phyloP scores from a whole-genome alignment of 2,329 filamentous ascomycete genomes.

The Cladosporium sp. region DNA sequence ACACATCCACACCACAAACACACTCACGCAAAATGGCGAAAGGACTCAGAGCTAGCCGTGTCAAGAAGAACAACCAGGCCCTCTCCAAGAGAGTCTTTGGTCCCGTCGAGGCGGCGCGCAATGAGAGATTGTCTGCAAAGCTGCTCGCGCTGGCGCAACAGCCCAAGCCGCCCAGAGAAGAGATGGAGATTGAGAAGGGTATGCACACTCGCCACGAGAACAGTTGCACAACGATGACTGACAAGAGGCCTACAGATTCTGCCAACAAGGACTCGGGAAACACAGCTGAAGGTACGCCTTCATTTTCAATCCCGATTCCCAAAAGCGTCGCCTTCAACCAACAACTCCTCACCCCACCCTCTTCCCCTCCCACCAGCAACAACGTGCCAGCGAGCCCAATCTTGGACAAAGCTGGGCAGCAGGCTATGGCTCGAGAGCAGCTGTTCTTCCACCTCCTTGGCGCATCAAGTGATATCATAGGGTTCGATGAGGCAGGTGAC shows the following conservation, averaged over 20 bases:
- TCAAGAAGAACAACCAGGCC: conserved; percentile 77
- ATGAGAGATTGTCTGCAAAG: conserved; percentile 79
- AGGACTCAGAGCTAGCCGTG: conserved; percentile 70
- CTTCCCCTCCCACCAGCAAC: conserved; percentile 7
- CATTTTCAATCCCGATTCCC: conserved; percentile 14
- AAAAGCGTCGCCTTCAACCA: conserved; percentile 10
- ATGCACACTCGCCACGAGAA: conserved; percentile 4
- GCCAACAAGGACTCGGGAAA: conserved; percentile 7
- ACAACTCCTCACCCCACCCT: conserved; percentile 15
- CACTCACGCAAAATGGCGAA: conserved; percentile 68
- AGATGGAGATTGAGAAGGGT: conserved; percentile 46
- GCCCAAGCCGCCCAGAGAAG: conserved; percentile 57
- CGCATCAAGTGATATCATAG: conserved; percentile 36
- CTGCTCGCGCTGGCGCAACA: conserved; percentile 74
- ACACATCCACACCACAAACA: conserved; percentile 9
- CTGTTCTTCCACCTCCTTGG: conserved; percentile 37
- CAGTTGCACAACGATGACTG: not conserved
- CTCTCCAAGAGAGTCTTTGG: conserved; percentile 80
- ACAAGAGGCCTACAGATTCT: not conserved
- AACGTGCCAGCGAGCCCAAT: conserved; percentile 28
- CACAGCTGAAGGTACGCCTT: conserved; percentile 12
- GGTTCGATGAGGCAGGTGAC: conserved; percentile 33
- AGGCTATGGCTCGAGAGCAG: conserved; percentile 26
- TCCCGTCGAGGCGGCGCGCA: conserved; percentile 73
- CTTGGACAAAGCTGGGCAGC: conserved; percentile 29